Evolutionary conservation across 768 basidiomycete species (phyloP).

Genomic region (Mycena kentingensis): DNA sequence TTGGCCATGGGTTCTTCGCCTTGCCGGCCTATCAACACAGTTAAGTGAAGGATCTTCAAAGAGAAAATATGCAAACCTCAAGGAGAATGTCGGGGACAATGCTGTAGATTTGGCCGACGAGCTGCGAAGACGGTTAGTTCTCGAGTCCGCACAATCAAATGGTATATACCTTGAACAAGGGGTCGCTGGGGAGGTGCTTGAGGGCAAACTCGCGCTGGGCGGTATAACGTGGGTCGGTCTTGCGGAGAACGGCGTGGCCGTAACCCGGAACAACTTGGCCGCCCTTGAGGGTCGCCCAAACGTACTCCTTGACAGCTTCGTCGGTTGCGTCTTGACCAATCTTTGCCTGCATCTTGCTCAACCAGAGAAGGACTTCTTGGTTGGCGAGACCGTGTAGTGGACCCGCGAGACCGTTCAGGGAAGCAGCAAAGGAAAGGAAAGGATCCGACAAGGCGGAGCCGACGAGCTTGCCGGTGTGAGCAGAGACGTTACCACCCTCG

Average conservation of each 20-base stretch:
- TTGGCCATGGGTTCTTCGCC: conserved; percentile 95
- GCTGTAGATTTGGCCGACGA: conserved; percentile 86
- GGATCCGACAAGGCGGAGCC: conserved; percentile 97
- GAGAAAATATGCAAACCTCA: conserved; percentile 51
- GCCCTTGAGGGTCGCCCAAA: conserved; percentile 90
- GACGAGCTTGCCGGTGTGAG: conserved; percentile 90
- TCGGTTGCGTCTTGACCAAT: conserved; percentile 86
- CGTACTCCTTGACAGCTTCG: conserved; percentile 88
- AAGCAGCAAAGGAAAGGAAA: conserved; percentile 91
- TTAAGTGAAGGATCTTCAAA: neutral
- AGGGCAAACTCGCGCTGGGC: conserved; percentile 89
- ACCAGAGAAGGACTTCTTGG: conserved; percentile 95
- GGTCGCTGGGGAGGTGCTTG: conserved; percentile 83
- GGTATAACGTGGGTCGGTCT: conserved; percentile 91
- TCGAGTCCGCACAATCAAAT: too few species aligned
- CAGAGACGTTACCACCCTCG: conserved; percentile 98
- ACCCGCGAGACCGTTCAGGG: conserved; percentile 94
- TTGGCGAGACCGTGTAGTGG: conserved; percentile 96
- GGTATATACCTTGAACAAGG: conserved; percentile 95
- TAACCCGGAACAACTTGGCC: conserved; percentile 96
- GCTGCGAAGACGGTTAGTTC: too few species aligned
- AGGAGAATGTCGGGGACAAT: conserved; percentile 90
- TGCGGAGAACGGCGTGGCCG: conserved; percentile 83
- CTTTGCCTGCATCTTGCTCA: conserved; percentile 88
- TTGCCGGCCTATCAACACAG: conserved; percentile 66